These are phyloP conservation scores for Platanthera guangdongensis DNA, from an alignment of 106 monocot genomes.

Conservation along the genomic window DNA sequence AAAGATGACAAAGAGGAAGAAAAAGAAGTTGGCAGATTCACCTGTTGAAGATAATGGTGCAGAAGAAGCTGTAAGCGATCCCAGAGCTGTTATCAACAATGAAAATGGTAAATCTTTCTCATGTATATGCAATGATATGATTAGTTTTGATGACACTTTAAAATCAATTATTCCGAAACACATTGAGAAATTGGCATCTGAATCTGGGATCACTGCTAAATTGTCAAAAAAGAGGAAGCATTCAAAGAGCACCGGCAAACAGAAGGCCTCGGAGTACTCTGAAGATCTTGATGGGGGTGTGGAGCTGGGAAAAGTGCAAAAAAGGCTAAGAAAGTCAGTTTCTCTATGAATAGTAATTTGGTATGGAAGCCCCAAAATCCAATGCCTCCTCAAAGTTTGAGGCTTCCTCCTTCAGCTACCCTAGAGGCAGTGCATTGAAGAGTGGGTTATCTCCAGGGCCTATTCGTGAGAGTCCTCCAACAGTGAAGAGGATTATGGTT, in stretches of 20 bases:
- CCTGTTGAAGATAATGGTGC: background rate
- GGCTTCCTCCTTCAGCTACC: slow-evolving; percentile 78
- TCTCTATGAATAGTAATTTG: slow-evolving; percentile 87
- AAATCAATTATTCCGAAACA: slow-evolving; percentile 84
- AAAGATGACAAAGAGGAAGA: slow-evolving; percentile 16
- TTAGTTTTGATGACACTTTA: slow-evolving; percentile 44
- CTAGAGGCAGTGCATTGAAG: slow-evolving; percentile 93
- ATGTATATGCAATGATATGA: slow-evolving; percentile 1
- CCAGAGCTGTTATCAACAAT: background rate
- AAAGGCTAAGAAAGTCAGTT: slow-evolving; percentile 73
- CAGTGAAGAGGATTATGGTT: slow-evolving; percentile 37
- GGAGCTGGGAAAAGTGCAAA: slow-evolving; percentile 38
- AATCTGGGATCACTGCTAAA: slow-evolving; percentile 45
- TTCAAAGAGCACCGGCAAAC: slow-evolving; percentile 23
- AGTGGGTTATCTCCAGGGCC: slow-evolving; percentile 85
- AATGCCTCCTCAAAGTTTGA: slow-evolving; percentile 80
- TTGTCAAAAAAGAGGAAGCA: slow-evolving; percentile 56
- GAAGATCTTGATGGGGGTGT: slow-evolving; percentile 8
- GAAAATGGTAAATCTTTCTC: slow-evolving; percentile 11
- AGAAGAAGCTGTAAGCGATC: background rate
- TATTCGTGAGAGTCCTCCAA: slow-evolving; percentile 41
- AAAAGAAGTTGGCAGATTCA: background rate
- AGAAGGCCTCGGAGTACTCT: background rate
- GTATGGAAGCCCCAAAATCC: slow-evolving; percentile 91
- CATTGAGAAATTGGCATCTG: slow-evolving; percentile 79